Evolutionary conservation across 495 filamentous ascomycete species (phyloP).

Genomic region (Geopyxis carbonaria): DNA sequence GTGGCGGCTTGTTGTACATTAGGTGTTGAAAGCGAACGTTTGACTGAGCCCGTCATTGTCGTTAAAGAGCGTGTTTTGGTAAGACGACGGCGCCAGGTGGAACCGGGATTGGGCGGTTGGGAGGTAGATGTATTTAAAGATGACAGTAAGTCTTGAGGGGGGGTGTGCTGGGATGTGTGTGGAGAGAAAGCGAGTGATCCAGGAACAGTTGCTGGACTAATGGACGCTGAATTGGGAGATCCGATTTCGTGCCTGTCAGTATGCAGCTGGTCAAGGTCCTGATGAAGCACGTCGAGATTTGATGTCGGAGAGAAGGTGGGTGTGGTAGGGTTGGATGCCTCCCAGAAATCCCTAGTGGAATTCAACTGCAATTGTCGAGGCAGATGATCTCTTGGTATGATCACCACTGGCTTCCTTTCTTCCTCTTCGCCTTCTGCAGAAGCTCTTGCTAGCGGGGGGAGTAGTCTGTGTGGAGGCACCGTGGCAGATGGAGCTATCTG

Average conservation of each 20-base stretch:
- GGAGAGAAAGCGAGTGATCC: neutral
- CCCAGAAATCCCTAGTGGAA: too few species aligned
- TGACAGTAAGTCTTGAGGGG: conserved; percentile 11
- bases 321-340: neutral
- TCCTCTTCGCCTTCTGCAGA: too few species aligned
- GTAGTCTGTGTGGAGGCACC: too few species aligned
- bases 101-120: conserved; percentile 20
- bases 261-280: neutral
- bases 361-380: too few species aligned
- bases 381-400: too few species aligned
- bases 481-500: too few species aligned
- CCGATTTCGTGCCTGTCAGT: conserved; percentile 14
- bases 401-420: too few species aligned
- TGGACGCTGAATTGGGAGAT: conserved; percentile 14
- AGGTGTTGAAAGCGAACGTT: conserved; percentile 25
- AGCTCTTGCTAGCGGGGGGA: too few species aligned
- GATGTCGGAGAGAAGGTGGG: conserved; percentile 1
- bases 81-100: conserved; percentile 24
- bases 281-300: neutral
- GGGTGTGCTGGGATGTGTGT: conserved; percentile 1
- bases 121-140: conserved; percentile 21
- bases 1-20: conserved; percentile 22
- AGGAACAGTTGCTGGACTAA: neutral
- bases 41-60: conserved; percentile 18
- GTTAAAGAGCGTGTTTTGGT: conserved; percentile 26